Evolutionary conservation across 2,329 filamentous ascomycete species (phyloP), one percentile per base, ranked within the genome.

Genomic region (Apiospora saccharicola): DNA sequence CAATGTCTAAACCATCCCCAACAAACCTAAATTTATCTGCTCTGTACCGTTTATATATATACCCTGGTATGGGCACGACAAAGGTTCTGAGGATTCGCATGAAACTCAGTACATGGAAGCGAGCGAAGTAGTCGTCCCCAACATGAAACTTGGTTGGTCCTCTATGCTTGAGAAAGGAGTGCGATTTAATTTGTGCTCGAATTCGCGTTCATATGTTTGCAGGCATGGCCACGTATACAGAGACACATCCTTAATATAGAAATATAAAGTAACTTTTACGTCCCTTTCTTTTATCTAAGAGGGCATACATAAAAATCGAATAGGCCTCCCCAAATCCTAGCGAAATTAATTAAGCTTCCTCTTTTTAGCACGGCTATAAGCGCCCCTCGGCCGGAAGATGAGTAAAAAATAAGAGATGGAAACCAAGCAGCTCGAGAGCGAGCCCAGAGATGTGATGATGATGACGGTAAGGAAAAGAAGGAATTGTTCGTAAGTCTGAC

Each of bases 371-470:
- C 22, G 53, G 53, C 16, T 61, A 37, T 61, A 41, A 14, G 37
- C 19, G 57, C 34, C 57, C 34, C 57, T 24, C 19, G 30, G 30
- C 53, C 16, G 14, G 16, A 61, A 44, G 37, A 41, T 41, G 37
- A 41, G 12, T 44, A 26, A 57, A 34, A 6, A 2, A 16, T 34
- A 10, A 16, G 47, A 12, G 22, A 49, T 47, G 22, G 19, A 61
- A n/a, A 37, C 7, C 51, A 57, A 64, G 19, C 57, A 41, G 57
- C 57, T 64, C 57, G 57, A 64, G 57, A 41, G 57, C 34, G 57
- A 64, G 57, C 57, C 30, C 34, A 37, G 34, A 57, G 14, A 34
- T 4, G 30, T 16, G 34, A 4, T 61, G 53, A 41, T 19, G 34
- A 4, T 61, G 53, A 41, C 10, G 8, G 57, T 41, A 64, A 41